Percentiles rank a stretch among this genome's conserved stretches.
phyloP scores from a whole-genome alignment of 176 grass and related monocot species.

The Oryza punctata region DNA sequence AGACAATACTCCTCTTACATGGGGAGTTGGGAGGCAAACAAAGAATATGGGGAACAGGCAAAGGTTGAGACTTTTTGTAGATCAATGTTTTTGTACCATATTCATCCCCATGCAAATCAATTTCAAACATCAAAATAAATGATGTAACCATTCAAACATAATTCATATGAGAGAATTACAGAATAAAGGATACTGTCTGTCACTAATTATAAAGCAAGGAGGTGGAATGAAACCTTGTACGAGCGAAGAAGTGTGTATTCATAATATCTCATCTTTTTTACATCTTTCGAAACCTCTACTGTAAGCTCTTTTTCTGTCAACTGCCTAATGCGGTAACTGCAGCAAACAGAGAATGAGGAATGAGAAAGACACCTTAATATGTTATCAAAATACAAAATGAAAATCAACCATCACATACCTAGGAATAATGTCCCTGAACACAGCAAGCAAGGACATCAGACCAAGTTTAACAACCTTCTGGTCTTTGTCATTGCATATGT shows the following conservation, averaged over 20 bases:
- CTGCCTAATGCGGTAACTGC: conserved; percentile 88
- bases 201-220: background rate
- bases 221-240: conserved; percentile 69
- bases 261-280: conserved; percentile 74
- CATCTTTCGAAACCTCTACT: conserved; percentile 84
- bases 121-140: background rate
- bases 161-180: conserved; percentile 10
- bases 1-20: background rate
- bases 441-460: conserved; percentile 88
- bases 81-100: background rate
- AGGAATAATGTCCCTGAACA: conserved; percentile 96
- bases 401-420: conserved; percentile 22
- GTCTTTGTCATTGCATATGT: conserved; percentile 72
- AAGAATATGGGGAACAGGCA: background rate
- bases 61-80: background rate
- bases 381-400: background rate
- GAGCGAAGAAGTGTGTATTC: conserved; percentile 86
- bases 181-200: conserved; percentile 12
- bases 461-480: conserved; percentile 80
- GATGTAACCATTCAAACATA: background rate
- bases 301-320: conserved; percentile 89
- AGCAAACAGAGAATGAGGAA: conserved; percentile 34
- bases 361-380: conserved; percentile 8
- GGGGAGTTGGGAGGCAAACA: background rate
- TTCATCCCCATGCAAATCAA: background rate